Evolutionary conservation across 495 filamentous ascomycete species (phyloP), one percentile per base, ranked within the genome.

Genomic region (Hypoxylon rickii): DNA sequence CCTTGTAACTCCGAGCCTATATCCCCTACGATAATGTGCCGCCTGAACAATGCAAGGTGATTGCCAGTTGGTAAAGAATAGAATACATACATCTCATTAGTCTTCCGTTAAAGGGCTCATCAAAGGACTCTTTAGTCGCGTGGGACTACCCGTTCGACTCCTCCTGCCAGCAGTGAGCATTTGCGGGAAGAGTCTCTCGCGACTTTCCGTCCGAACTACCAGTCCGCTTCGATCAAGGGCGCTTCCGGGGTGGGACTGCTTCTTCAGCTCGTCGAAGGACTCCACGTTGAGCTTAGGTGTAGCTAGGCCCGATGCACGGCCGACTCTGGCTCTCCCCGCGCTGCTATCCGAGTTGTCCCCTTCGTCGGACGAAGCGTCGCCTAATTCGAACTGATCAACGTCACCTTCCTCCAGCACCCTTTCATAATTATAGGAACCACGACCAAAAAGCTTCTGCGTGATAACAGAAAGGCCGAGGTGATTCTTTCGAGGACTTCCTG

Each of bases 331-430:
- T 15, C 75, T 72, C 24, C 80, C 81, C 2, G 32, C 32, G 50
- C 74, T 79, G 51, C 75, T 78, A 53, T 84, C 80, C 1, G 80
- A 83, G 59, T 75, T 73, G 13, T 78, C 73, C 62, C 83, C 78
- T 8, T 79, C 76, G 18, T 84, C 83, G 1, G 80, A 83, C 15
- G 85, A 86, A 34, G 78, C 74, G 13, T 80, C 82, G 13, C 79
- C 82, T 3, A 95, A 78, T 65, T 96, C 92, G 54, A 92, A 89
- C 8, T 87, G 84, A 29, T 79, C 70, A 1, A 65, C 72, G 2
- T 79, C 79, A 8, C 88, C 92, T 52, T 90, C 87, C 69, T 96
- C 91, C 42, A 96, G 72, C 10, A 97, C 87, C 13, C 90, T 85
- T 68, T 96, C 92, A 60, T 96, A 96, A 7, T 82, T 64, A 1